Conservation (phyloP, 192 early-diverging fungal species). For the Backusella circina region DNA sequence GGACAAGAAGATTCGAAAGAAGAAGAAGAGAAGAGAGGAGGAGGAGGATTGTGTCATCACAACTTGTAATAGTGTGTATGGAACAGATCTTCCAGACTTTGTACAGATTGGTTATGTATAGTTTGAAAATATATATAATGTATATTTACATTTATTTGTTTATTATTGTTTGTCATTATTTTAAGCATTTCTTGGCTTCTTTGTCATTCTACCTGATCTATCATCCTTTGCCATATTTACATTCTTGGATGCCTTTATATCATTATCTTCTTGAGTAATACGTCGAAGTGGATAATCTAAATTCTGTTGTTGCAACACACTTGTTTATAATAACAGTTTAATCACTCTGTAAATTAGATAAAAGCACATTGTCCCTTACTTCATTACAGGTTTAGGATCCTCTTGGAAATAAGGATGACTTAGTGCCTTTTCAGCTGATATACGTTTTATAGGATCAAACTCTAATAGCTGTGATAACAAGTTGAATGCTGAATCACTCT, state of each 20-base stretch:
- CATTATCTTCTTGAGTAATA: conserved; percentile 54
- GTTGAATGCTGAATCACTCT: conserved; percentile 50
- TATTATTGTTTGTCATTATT: neutral
- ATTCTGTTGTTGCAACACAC: neutral
- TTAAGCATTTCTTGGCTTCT: conserved; percentile 29
- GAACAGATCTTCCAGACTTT: neutral
- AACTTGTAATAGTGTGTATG: neutral
- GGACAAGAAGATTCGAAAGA: too few species aligned
- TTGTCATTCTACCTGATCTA: conserved; percentile 12
- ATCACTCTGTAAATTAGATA: neutral
- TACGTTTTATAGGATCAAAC: conserved; percentile 76
- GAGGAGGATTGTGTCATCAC: neutral
- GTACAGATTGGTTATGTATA: neutral
- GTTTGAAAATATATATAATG: neutral
- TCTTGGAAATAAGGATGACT: conserved; percentile 84
- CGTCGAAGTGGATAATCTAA: conserved; percentile 48
- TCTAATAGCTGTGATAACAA: conserved; percentile 73
- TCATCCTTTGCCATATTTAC: conserved; percentile 24
- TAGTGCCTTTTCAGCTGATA: conserved; percentile 74
- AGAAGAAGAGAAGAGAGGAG: neutral
- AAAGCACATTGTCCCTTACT: conserved; percentile 32
- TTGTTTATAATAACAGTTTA: neutral
- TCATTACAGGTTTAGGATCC: conserved; percentile 55
- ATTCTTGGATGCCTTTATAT: conserved; percentile 42
- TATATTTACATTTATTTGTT: neutral